Evolutionary conservation across 2,329 filamentous ascomycete species (phyloP).

Genomic region (Fusarium oligoseptatum): DNA sequence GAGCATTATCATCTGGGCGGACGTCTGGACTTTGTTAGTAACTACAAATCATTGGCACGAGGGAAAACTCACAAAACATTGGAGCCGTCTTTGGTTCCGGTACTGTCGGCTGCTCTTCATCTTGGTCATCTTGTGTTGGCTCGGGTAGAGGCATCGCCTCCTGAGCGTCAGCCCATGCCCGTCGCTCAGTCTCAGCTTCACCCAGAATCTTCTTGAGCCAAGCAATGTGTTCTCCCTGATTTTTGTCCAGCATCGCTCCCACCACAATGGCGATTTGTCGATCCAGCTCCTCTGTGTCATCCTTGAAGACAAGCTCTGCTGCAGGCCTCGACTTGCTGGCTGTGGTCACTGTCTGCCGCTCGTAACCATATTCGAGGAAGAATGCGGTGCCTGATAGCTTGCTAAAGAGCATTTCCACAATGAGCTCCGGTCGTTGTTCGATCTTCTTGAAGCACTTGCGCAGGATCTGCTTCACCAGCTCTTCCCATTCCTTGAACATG

Average conservation of each 20-base stretch:
- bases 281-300: conserved; percentile 74
- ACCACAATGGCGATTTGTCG: conserved; percentile 85
- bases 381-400: conserved; percentile 87
- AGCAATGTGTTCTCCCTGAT: conserved; percentile 78
- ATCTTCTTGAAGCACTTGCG: conserved; percentile 87
- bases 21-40: conserved; percentile 63
- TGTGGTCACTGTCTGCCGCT: conserved; percentile 80
- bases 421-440: conserved; percentile 84
- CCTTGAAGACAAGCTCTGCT: conserved; percentile 86
- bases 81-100: conserved; percentile 49
- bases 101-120: conserved; percentile 45
- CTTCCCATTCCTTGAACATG: conserved; percentile 91
- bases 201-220: conserved; percentile 84
- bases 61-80: conserved; percentile 50
- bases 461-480: conserved; percentile 86
- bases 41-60: neutral
- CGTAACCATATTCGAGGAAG: conserved; percentile 91
- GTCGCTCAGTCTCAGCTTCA: conserved; percentile 78
- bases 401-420: conserved; percentile 94
- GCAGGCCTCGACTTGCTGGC: conserved; percentile 75
- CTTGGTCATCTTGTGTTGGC: conserved; percentile 50
- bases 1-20: conserved; percentile 73
- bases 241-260: conserved; percentile 82
- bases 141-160: conserved; percentile 64
- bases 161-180: conserved; percentile 81